Evolutionary conservation across 1,284 basidiomycete species (phyloP).

Genomic region (Chalciporus sp.): DNA sequence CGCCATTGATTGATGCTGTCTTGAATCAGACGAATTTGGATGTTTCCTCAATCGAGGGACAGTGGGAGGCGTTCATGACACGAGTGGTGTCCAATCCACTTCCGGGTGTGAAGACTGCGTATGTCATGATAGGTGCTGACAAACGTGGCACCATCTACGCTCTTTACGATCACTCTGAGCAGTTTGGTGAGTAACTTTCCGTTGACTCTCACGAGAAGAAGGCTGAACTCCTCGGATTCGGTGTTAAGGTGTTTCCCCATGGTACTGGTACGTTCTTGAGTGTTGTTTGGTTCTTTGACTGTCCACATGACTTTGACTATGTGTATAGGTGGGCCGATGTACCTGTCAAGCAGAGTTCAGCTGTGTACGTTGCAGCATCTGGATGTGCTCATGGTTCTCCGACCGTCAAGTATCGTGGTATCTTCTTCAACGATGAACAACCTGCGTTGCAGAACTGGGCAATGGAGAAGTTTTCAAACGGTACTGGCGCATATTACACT

Average conservation of each 20-base stretch:
- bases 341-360: background rate
- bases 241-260: slow-evolving; percentile 8
- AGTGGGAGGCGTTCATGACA: slow-evolving; percentile 3
- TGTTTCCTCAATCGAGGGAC: slow-evolving; percentile 1
- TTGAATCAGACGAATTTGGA: background rate
- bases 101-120: background rate
- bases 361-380: background rate
- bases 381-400: background rate
- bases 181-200: slow-evolving; percentile 2
- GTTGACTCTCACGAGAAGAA: background rate
- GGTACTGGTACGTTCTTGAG: slow-evolving; percentile 1
- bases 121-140: slow-evolving; percentile 7
- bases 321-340: slow-evolving; percentile 2
- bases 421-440: slow-evolving; percentile 53
- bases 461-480: slow-evolving; percentile 68
- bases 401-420: slow-evolving; percentile 71
- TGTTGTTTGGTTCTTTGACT: background rate
- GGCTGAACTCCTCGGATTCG: slow-evolving; percentile 2
- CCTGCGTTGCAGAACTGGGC: slow-evolving; percentile 52
- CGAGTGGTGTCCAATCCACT: slow-evolving; percentile 1
- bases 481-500: slow-evolving; percentile 50
- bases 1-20: slow-evolving; percentile 3
- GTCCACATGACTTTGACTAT: background rate
- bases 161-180: slow-evolving; percentile 7
- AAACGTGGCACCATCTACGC: slow-evolving; percentile 3